phyloP scores from a whole-genome alignment of 2,329 filamentous ascomycete species.

The Ceratocystis colombiana region DNA sequence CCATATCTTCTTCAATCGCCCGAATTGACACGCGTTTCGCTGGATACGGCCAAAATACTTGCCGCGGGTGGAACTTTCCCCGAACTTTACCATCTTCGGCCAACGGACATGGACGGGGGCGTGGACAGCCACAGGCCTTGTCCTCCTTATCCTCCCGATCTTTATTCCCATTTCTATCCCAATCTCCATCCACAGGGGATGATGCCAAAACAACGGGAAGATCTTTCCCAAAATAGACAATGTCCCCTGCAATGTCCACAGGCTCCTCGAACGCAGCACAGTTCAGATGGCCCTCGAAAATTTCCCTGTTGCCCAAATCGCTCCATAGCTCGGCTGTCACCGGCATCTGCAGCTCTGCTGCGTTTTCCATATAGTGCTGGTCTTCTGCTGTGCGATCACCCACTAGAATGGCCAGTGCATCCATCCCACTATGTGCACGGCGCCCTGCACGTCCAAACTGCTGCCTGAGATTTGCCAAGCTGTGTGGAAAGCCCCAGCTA shows the following conservation, averaged over 20 bases:
- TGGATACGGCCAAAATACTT: constrained; percentile 75
- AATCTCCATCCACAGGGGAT: neutral
- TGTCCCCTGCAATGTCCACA: constrained; percentile 66
- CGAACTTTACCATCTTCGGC: constrained; percentile 30
- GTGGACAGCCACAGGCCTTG: neutral
- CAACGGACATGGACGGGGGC: neutral
- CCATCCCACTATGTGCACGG: constrained; percentile 58
- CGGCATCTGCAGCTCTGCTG: constrained; percentile 83
- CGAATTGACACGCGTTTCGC: constrained; percentile 77
- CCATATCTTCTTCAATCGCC: constrained; percentile 80
- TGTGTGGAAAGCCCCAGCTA: constrained; percentile 90
- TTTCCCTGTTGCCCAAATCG: constrained; percentile 82
- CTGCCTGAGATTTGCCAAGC: constrained; percentile 85
- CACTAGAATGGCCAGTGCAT: constrained; percentile 80
- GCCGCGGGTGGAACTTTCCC: constrained; percentile 84
- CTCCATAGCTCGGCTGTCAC: constrained; percentile 84
- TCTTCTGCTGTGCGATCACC: constrained; percentile 85
- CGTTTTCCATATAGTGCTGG: constrained; percentile 95
- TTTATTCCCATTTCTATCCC: too few species aligned
- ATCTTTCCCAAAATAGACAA: constrained; percentile 62
- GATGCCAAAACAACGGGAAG: constrained; percentile 41
- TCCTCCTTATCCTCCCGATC: neutral
- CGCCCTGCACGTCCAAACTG: constrained; percentile 89
- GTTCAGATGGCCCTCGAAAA: constrained; percentile 87
- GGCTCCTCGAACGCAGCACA: constrained; percentile 95